Percentiles rank a stretch among this genome's conserved stretches.
Conservation (phyloP, 2,329 filamentous ascomycete genomes). For the Thermoascus crustaceus region DNA sequence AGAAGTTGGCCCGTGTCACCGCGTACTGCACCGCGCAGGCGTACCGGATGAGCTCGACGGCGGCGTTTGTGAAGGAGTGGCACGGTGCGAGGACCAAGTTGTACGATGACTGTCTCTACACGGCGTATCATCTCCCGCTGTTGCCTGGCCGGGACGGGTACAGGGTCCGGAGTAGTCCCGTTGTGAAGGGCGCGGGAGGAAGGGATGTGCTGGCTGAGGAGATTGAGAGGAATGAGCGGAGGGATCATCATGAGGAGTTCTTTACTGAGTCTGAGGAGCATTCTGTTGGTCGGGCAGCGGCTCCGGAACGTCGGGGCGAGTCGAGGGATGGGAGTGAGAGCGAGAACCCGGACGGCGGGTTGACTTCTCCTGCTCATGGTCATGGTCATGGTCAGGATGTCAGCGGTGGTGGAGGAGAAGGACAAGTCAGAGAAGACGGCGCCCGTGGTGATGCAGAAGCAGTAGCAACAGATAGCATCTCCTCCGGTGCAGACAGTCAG, state of each 20-base stretch:
- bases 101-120: constrained; percentile 96
- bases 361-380: too few species aligned
- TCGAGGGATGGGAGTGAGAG: too few species aligned
- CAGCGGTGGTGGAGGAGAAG: neutral
- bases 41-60: constrained; percentile 82
- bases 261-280: constrained; percentile 56
- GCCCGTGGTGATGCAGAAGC: too few species aligned
- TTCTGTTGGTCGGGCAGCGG: constrained; percentile 33
- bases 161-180: constrained; percentile 78
- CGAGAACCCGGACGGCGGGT: too few species aligned
- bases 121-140: constrained; percentile 85
- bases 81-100: constrained; percentile 91
- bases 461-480: too few species aligned
- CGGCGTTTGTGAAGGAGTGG: constrained; percentile 75
- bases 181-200: constrained; percentile 85
- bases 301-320: constrained; percentile 22
- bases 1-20: constrained; percentile 82
- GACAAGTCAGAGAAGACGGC: constrained; percentile 10
- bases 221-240: constrained; percentile 84
- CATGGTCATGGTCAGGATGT: neutral
- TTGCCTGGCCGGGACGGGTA: constrained; percentile 81
- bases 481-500: too few species aligned
- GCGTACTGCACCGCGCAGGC: constrained; percentile 94
- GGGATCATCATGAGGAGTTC: constrained; percentile 87
- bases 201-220: constrained; percentile 90